These are phyloP conservation scores for Phytophthora europaea DNA, from an alignment of 352 stramenopile species.

Conservation along the genomic window DNA sequence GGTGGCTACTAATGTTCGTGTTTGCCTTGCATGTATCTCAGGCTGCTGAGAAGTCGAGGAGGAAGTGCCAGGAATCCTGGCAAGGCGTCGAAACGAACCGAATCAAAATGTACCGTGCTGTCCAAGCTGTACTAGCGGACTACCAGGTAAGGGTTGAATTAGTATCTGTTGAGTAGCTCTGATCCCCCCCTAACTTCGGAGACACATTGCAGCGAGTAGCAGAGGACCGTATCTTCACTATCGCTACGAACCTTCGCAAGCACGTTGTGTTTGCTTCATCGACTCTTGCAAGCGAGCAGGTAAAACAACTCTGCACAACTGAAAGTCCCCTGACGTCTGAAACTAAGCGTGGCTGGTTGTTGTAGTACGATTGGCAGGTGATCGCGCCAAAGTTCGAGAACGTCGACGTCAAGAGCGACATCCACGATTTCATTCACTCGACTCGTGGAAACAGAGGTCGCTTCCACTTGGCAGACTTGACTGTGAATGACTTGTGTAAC, in stretches of 20 bases:
- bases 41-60: conserved; percentile 66
- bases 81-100: conserved; percentile 67
- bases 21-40: conserved; percentile 22
- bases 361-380: conserved; percentile 89
- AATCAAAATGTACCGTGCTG: conserved; percentile 71
- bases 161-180: background rate
- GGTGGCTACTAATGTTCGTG: background rate
- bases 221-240: conserved; percentile 74
- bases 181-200: background rate
- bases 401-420: conserved; percentile 75
- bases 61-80: conserved; percentile 76
- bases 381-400: conserved; percentile 76
- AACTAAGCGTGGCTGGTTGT: conserved; percentile 6
- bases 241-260: conserved; percentile 82
- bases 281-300: conserved; percentile 84
- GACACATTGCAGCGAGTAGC: conserved; percentile 75
- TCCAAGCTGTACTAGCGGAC: conserved; percentile 80
- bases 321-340: background rate
- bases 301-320: conserved; percentile 23
- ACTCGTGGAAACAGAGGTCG: conserved; percentile 17
- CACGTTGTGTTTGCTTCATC: conserved; percentile 88
- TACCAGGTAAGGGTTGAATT: conserved; percentile 65
- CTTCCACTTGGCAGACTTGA: conserved; percentile 53
- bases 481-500: conserved; percentile 73
- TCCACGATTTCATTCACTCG: conserved; percentile 73